Evolutionary conservation across 495 filamentous ascomycete genomes (phyloP).

Genomic region (Letharia columbiana): DNA sequence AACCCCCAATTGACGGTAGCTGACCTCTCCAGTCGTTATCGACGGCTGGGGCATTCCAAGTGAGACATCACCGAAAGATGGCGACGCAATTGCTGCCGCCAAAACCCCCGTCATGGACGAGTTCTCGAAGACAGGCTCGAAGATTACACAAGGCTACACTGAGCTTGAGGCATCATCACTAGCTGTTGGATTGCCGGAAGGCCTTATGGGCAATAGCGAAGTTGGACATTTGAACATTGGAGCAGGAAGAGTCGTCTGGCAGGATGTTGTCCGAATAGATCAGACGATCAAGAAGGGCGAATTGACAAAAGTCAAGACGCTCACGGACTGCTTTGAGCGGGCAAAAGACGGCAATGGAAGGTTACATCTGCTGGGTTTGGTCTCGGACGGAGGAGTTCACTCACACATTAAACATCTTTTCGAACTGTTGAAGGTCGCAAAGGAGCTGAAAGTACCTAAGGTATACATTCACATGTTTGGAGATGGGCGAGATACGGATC

Average conservation of each 20-base stretch:
- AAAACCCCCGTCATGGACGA: slow-evolving; percentile 87
- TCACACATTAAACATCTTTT: slow-evolving; percentile 89
- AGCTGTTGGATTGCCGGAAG: slow-evolving; percentile 90
- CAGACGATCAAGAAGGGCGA: slow-evolving; percentile 85
- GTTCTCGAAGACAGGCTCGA: slow-evolving; percentile 52
- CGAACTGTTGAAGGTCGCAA: slow-evolving; percentile 77
- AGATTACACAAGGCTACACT: slow-evolving; percentile 67
- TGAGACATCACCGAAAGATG: slow-evolving; percentile 65
- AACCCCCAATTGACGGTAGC: slow-evolving; percentile 20
- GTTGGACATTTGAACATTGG: slow-evolving; percentile 98
- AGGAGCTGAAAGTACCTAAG: slow-evolving; percentile 74
- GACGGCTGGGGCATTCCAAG: slow-evolving; percentile 94
- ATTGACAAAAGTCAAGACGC: slow-evolving; percentile 65
- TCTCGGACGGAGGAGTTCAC: slow-evolving; percentile 95
- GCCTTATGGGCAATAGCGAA: slow-evolving; percentile 97
- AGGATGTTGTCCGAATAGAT: slow-evolving; percentile 97
- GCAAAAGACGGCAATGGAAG: slow-evolving; percentile 85
- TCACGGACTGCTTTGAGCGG: slow-evolving; percentile 66
- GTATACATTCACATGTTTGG: slow-evolving; percentile 99
- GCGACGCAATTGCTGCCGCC: slow-evolving; percentile 89
- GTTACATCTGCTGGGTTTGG: slow-evolving; percentile 79
- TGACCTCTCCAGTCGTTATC: slow-evolving; percentile 65
- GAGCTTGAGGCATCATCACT: slow-evolving; percentile 92
- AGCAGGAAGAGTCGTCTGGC: slow-evolving; percentile 95
- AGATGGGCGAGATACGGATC: slow-evolving; percentile 95